Evolutionary conservation across 1,139 yeast species (phyloP).

Genomic region (Lodderomyces elongisporus): DNA sequence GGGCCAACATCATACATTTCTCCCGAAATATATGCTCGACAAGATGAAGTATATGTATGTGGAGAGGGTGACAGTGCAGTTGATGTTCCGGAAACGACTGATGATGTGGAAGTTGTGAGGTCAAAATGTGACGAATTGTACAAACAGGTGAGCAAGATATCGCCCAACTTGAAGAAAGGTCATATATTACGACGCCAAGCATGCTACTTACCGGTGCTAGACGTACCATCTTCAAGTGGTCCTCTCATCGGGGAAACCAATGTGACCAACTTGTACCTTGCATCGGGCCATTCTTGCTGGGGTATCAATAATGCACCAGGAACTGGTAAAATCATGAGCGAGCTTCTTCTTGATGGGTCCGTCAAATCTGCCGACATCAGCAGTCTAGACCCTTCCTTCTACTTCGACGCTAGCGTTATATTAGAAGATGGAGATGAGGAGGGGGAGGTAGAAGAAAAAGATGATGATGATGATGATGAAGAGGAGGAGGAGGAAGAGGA

Average conservation of each 20-base stretch:
- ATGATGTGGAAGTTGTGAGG: slow-evolving; percentile 83
- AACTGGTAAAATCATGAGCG: slow-evolving; percentile 89
- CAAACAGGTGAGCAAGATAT: slow-evolving; percentile 72
- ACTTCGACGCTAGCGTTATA: slow-evolving; percentile 65
- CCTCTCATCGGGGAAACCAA: slow-evolving; percentile 93
- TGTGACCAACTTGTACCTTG: slow-evolving; percentile 69
- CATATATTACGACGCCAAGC: slow-evolving; percentile 83
- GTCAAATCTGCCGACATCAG: slow-evolving; percentile 72
- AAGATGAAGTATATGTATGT: slow-evolving; percentile 93
- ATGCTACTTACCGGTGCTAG: slow-evolving; percentile 90
- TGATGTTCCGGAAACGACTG: slow-evolving; percentile 90
- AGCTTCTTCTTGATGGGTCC: slow-evolving; percentile 79
- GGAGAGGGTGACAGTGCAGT: slow-evolving; percentile 95
- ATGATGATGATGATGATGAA: background rate
- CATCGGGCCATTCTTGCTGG: slow-evolving; percentile 98
- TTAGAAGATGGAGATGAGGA: slow-evolving; percentile 31
- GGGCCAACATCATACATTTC: slow-evolving; percentile 63
- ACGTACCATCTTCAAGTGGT: slow-evolving; percentile 87
- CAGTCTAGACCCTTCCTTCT: slow-evolving; percentile 77
- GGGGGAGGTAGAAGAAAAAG: background rate
- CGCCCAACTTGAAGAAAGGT: slow-evolving; percentile 69
- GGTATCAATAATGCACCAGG: slow-evolving; percentile 98
- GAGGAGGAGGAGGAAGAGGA: slow-evolving; percentile 17
- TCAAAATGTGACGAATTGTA: slow-evolving; percentile 87
- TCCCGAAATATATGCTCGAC: slow-evolving; percentile 93